Evolutionary conservation across 2,329 filamentous ascomycete species (phyloP), one percentile per base, ranked within the genome.

Genomic region (Teratosphaeria destructans): DNA sequence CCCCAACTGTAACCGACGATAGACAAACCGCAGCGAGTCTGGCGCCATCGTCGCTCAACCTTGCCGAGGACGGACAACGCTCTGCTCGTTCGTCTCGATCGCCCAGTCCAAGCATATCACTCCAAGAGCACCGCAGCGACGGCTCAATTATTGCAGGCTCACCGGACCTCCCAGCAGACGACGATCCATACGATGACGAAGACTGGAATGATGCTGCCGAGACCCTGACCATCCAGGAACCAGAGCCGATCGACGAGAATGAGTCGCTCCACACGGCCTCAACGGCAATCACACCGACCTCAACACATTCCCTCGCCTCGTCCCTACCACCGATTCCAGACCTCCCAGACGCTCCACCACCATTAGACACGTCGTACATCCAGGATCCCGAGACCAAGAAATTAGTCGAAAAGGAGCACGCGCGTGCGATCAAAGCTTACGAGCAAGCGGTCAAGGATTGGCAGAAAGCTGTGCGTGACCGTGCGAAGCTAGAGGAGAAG

Each of bases 381-480:
- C 75, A 79, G 1, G 84, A 89, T 72, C 86, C 86, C 67, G 81
- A 84, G 6, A 77, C 82, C 32, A 82, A 84, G 8, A 89, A 88
- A 66, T 79, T 84, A 49, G 86, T 85, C 1, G 85, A 89, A 66
- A 88, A 86, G 60, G 86, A 90, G 66, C 79, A 84, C 59, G 82
- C 83, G 57, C 79, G 81, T 12, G 77, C 78, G 1, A 76, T 84
- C 35, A 89, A 89, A 68, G 78, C 78, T 8, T 87, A 90, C 69
- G 81, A 87, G 32, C 80, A 83, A 67, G 82, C 84, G 11, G 72
- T 88, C 61, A 89, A 88, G 71, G 81, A 85, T 61, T 84, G 84
- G 39, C 81, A 85, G 47, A 87, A 82, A 65, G 80, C 82, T 10
- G 77, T 90, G 69, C 81, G 81, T 55, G 84, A 87, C 60, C 81